These are phyloP conservation scores for Auriscalpium orientale DNA, from an alignment of 768 basidiomycete genomes.

Conservation along the genomic window DNA sequence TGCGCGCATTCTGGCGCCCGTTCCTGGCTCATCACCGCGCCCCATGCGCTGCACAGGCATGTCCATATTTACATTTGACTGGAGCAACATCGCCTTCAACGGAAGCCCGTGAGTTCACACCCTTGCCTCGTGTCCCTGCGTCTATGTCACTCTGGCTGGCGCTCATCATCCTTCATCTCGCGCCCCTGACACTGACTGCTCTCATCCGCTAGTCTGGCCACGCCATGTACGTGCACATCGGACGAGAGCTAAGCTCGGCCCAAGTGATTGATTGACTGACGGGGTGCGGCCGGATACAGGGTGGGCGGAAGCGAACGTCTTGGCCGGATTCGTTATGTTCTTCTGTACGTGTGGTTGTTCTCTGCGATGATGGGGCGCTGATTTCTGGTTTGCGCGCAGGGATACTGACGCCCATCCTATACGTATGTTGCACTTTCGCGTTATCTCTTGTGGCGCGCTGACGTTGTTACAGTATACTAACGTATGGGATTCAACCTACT, in stretches of 20 bases:
- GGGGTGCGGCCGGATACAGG: neutral
- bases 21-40: neutral
- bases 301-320: slow-evolving; percentile 77
- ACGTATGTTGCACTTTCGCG: slow-evolving; percentile 12
- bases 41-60: slow-evolving; percentile 28
- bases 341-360: slow-evolving; percentile 26
- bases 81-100: slow-evolving; percentile 39
- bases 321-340: slow-evolving; percentile 38
- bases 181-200: neutral
- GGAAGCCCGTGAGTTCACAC: slow-evolving; percentile 14
- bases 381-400: slow-evolving; percentile 17
- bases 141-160: too few species aligned
- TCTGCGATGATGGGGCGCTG: neutral
- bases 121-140: too few species aligned
- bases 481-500: slow-evolving; percentile 27
- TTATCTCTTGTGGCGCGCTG: neutral
- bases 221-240: slow-evolving; percentile 42
- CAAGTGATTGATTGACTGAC: neutral
- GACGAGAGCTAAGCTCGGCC: neutral
- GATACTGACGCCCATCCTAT: slow-evolving; percentile 32
- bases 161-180: neutral
- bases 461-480: slow-evolving; percentile 24
- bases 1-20: neutral
- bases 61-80: slow-evolving; percentile 77
- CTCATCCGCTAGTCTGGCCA: slow-evolving; percentile 38